Base-by-base conservation (phyloP, 495 filamentous ascomycete genomes). In the Endocarpon pusillum region DNA sequence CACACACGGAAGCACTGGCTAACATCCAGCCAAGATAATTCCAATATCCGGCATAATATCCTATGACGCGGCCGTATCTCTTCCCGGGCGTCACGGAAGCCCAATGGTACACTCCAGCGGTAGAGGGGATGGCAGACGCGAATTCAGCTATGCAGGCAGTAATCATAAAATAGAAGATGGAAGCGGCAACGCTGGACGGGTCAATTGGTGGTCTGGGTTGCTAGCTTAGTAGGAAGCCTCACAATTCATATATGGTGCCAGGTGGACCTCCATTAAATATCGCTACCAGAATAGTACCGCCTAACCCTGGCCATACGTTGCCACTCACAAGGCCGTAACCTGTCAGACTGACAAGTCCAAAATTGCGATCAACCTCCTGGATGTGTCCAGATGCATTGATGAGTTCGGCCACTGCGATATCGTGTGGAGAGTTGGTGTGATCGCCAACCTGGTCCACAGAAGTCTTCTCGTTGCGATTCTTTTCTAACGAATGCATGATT, bases 1-100 rank as follows among this genome's bases (percentile, higher is more conserved):
- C 57, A 2, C 65, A 58, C 39, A 84, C 73, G 1, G 78, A 75
- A 9, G 80, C 73, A 45, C 55, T 78, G 48, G 53, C 62, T 31
- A 31, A 43, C 19, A 66, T 46, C 81, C 81, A 85, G n/a, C 74
- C 83, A 35, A 81, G 67, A 45, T 73, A 77, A 46, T 91, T 91
- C 59, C 78, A 71, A 54, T 68, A 81, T 5, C 82, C 83, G 0
- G 80, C 74, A 42, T 82, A 87, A 53, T 73, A 91, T 18, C 82
- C 81, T 28, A 71, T 57, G 1, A 68, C 47, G 10, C 78, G 67
- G 20, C 81, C 82, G 49, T 73, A 77, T 29, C 58, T 67, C 2
- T 79, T 79, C 3, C 69, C 72, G 0, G 81, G 81, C 11, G 86
- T 65, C 0, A 92, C 57, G 41, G 19, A 6, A 19, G 4, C 29